Evolutionary conservation across 805 yeast genomes (phyloP).

Genomic region (Metschnikowia cerradonensis): DNA sequence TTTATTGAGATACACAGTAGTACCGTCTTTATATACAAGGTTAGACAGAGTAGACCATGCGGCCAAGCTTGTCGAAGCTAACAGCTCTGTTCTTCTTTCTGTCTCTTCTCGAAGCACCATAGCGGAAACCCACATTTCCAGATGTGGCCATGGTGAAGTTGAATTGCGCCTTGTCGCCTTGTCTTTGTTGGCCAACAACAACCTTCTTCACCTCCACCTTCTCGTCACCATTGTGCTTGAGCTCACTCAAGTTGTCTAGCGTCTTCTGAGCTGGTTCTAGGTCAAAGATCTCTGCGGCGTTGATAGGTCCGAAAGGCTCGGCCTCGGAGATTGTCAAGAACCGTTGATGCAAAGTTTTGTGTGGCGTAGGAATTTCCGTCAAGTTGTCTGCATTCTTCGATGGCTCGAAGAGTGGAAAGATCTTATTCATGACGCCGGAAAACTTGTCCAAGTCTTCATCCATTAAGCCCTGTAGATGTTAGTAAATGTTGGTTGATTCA

Average conservation of each 20-base stretch:
- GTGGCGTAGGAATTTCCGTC: constrained; percentile 92
- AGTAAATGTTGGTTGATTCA: constrained; percentile 22
- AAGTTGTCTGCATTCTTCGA: constrained; percentile 58
- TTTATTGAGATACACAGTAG: neutral
- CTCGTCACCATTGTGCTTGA: constrained; percentile 47
- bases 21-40: neutral
- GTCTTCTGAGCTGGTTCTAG: constrained; percentile 86
- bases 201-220: constrained; percentile 28
- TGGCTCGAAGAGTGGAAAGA: constrained; percentile 70
- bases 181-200: constrained; percentile 51
- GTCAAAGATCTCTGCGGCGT: constrained; percentile 81
- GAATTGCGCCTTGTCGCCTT: constrained; percentile 70
- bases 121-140: constrained; percentile 86
- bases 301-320: constrained; percentile 93
- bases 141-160: constrained; percentile 74
- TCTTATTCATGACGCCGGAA: constrained; percentile 60
- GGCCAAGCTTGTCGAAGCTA: constrained; percentile 67
- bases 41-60: constrained; percentile 37
- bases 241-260: constrained; percentile 61
- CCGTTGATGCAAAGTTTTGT: constrained; percentile 73
- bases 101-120: constrained; percentile 88
- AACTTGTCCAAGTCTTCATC: constrained; percentile 55
- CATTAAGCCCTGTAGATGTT: constrained; percentile 44
- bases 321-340: constrained; percentile 89
- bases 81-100: constrained; percentile 76